A percentile compares a stretch with the other conserved stretches of the same genome.
These are phyloP conservation scores for Camelina hispida DNA, from an alignment of 345 rosid species.

Conservation along the genomic window DNA sequence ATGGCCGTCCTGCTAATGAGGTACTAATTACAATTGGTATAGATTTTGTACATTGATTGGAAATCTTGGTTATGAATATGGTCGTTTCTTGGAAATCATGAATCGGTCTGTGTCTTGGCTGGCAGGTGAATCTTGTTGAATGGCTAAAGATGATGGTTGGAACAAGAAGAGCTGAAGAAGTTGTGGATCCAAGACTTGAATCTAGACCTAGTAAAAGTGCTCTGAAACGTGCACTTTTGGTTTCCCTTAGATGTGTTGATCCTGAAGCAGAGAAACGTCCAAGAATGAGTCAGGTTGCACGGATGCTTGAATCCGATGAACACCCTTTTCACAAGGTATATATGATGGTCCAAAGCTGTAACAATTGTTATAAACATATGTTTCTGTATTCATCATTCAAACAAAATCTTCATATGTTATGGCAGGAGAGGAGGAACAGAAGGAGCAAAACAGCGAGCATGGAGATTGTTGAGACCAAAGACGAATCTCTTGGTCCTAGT, in stretches of 20 bases:
- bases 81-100: neutral
- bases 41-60: too few relatives aligned
- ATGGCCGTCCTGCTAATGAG: constrained; percentile 90
- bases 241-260: constrained; percentile 89
- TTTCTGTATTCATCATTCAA: neutral
- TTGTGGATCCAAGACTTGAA: constrained; percentile 79
- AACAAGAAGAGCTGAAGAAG: constrained; percentile 91
- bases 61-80: neutral
- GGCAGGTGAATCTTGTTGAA: constrained; percentile 89
- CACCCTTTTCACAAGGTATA: constrained; percentile 89
- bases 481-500: constrained; percentile 40
- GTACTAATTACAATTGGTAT: constrained; percentile 28
- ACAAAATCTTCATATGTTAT: constrained; percentile 22
- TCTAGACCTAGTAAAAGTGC: constrained; percentile 74
- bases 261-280: constrained; percentile 91
- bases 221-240: constrained; percentile 76
- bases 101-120: constrained; percentile 25
- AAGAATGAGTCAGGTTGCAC: constrained; percentile 86
- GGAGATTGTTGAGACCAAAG: constrained; percentile 78
- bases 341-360: constrained; percentile 10
- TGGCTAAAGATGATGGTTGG: constrained; percentile 99
- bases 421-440: constrained; percentile 78
- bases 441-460: constrained; percentile 70
- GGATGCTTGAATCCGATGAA: constrained; percentile 89
- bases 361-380: neutral